Evolutionary conservation across 2,329 filamentous ascomycete genomes (phyloP).

Genomic region (Aspergillus alliaceus): DNA sequence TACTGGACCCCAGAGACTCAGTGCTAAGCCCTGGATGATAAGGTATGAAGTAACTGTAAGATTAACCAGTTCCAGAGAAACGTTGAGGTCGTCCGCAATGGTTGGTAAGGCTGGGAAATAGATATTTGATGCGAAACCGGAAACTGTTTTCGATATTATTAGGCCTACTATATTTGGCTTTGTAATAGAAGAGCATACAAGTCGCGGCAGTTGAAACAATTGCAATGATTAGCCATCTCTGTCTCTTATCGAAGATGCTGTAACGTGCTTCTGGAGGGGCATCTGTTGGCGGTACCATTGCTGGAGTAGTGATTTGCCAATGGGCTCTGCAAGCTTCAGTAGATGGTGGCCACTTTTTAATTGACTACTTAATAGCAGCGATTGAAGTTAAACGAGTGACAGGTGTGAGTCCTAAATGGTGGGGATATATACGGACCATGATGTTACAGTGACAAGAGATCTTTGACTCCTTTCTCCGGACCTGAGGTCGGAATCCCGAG

Average conservation of each 20-base stretch:
- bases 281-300: neutral
- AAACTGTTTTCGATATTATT: slow-evolving; percentile 26
- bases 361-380: neutral
- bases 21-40: slow-evolving; percentile 46
- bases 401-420: neutral
- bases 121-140: slow-evolving; percentile 47
- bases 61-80: slow-evolving; percentile 41
- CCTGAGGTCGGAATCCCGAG: neutral
- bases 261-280: slow-evolving; percentile 37
- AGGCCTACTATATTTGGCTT: neutral
- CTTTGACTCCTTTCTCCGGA: too few species aligned
- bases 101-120: slow-evolving; percentile 48
- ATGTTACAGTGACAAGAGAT: too few species aligned
- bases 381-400: neutral
- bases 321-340: neutral
- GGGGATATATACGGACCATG: neutral
- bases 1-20: slow-evolving; percentile 43
- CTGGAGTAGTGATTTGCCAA: neutral
- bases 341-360: neutral
- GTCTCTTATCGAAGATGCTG: slow-evolving; percentile 53
- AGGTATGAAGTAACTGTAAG: slow-evolving; percentile 49
- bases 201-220: slow-evolving; percentile 53
- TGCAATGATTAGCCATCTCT: slow-evolving; percentile 50
- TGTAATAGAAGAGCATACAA: slow-evolving; percentile 35
- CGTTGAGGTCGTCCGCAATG: slow-evolving; percentile 42